Base-by-base conservation (phyloP, 2,329 filamentous ascomycete species). In the Blumeriella jaapii region DNA sequence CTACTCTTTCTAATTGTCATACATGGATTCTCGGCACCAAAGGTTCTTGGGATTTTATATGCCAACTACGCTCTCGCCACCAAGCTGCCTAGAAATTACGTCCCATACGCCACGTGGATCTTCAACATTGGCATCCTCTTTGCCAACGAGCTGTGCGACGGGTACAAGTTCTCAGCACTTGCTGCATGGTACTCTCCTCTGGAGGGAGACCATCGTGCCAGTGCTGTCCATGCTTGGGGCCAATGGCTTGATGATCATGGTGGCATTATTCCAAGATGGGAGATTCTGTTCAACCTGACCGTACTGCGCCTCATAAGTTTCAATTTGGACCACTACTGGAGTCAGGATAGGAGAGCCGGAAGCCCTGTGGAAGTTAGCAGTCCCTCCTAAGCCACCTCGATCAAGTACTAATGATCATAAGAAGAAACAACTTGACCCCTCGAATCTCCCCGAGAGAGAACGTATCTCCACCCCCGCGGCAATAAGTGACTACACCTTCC, bases 311-410 rank as follows among this genome's bases (percentile, higher is more conserved):
- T 96, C 30, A 86, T 98, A 51, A 95, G 89, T 57, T 98, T 94
- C 69, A 96, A 96, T 57, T 60, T 98, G 55, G 91, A 98, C 60
- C 87, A 93, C 57, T 89, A 93, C 57, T 98, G 91, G 89, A 91
- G 83, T 50, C 59, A 82, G 2, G 75, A 82, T 45, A 68, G 73
- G 39, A 61, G 59, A 41, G 64, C 65, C 15, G 61, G 70, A 17
- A 87, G 74, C 51, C 69, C 80, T 6, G 59, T 94, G 26, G 89
- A 96, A 78, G 91, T 96, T 73, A 56, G 73, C 61, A 3, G 15
- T 22, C 24, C 20, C 22, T 24, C 13, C 9, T n/a, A 15, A 8
- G 20, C 23, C 29, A n/a, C 3, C 4, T 11, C 16, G 27, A 31
- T 31, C 17, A 40, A n/a, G 40, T 46, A 52, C 78, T 89, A 69